A percentile compares a stretch with the other conserved stretches of the same genome.
Evolutionary conservation across 2,329 filamentous ascomycete genomes (phyloP).

Genomic region (Neonectria magnoliae): DNA sequence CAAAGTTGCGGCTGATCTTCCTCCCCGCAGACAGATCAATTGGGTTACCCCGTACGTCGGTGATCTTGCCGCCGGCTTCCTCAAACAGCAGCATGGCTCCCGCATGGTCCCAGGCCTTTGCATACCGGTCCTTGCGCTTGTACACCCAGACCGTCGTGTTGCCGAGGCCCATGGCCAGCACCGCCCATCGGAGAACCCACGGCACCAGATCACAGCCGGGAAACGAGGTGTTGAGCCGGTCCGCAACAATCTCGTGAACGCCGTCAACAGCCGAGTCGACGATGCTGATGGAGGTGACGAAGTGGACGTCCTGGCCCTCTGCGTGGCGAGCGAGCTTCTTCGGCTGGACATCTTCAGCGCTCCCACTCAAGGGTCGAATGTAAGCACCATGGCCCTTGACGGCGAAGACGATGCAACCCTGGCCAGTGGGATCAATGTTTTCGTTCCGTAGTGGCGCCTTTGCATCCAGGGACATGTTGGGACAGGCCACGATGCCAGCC

Average conservation of each 20-base stretch:
- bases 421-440: constrained; percentile 53
- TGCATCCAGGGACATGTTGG: constrained; percentile 56
- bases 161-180: constrained; percentile 61
- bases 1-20: constrained; percentile 61
- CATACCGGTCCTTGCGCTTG: constrained; percentile 56
- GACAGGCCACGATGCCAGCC: constrained; percentile 60
- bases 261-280: constrained; percentile 60
- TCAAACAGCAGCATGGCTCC: constrained; percentile 68
- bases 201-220: constrained; percentile 64
- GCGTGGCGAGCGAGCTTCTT: constrained; percentile 48
- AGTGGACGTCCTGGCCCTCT: constrained; percentile 47
- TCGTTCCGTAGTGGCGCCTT: constrained; percentile 54
- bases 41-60: constrained; percentile 61
- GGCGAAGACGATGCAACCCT: constrained; percentile 63
- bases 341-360: constrained; percentile 33
- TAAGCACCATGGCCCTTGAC: constrained; percentile 60
- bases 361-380: constrained; percentile 52
- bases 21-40: constrained; percentile 63
- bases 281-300: constrained; percentile 59
- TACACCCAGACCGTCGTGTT: constrained; percentile 69
- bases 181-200: constrained; percentile 67
- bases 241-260: constrained; percentile 57
- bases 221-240: constrained; percentile 52
- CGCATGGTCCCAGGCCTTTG: constrained; percentile 69
- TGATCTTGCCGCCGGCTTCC: constrained; percentile 65